A percentile compares a stretch with the other conserved stretches of the same genome.
Evolutionary conservation across 2,329 filamentous ascomycete species (phyloP).

Genomic region (Colletotrichum salicis): DNA sequence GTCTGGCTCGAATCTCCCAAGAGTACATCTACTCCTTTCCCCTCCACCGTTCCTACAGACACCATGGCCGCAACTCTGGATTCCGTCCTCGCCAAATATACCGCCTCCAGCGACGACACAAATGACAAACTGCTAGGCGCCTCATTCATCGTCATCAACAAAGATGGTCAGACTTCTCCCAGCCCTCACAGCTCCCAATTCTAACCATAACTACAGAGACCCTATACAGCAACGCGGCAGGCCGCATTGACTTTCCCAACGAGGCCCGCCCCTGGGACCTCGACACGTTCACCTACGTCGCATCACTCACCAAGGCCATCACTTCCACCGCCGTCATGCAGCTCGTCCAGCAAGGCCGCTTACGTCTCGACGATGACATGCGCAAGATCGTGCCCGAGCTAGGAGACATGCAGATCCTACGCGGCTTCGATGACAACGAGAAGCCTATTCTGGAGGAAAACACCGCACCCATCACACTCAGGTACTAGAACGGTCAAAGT

Average conservation of each 20-base stretch:
- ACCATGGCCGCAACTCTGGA: conserved; percentile 15
- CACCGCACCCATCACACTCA: conserved; percentile 50
- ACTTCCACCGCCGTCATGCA: conserved; percentile 52
- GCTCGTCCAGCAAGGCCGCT: conserved; percentile 48
- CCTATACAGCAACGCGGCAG: conserved; percentile 50
- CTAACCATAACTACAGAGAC: conserved; percentile 39
- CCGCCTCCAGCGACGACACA: conserved; percentile 43
- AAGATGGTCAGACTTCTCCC: conserved; percentile 40
- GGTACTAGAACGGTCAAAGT: conserved; percentile 38
- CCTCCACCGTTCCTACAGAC: too few relatives aligned
- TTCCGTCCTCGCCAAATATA: conserved; percentile 44
- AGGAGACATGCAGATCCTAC: conserved; percentile 46
- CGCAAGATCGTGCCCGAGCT: conserved; percentile 48
- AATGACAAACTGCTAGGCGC: conserved; percentile 49
- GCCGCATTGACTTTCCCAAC: conserved; percentile 45
- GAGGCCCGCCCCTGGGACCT: conserved; percentile 44
- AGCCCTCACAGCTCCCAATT: not conserved
- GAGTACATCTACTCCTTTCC: not conserved
- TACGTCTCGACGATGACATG: conserved; percentile 51
- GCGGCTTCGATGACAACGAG: conserved; percentile 48
- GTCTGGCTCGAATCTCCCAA: not conserved
- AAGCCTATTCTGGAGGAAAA: conserved; percentile 52
- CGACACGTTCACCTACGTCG: conserved; percentile 49
- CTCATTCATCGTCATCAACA: conserved; percentile 47
- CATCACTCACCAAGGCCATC: conserved; percentile 57